Base-by-base conservation (phyloP, 495 filamentous ascomycete species). In the Massariosphaeria phaeospora region DNA sequence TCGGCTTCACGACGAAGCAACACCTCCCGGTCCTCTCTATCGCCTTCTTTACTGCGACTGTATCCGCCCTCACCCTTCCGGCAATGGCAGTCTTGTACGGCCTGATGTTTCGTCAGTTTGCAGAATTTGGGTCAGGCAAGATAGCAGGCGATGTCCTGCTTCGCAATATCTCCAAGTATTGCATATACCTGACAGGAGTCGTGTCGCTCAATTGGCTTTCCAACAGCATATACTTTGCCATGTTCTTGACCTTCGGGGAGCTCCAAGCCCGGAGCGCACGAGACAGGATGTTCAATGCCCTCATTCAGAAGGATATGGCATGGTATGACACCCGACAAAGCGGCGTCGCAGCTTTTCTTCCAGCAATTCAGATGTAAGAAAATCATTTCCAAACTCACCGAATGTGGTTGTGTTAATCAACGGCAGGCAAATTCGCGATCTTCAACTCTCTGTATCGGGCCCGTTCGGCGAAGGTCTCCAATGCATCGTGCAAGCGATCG, bases 261-360 rank as follows among this genome's bases (percentile, higher is more conserved):
- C 64, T 90, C 8, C 89, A 96, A 56, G 88, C 82, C 3, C 80
- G 76, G 33, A 74, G 67, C 18, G 82, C 80, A 20, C 79, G 88
- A 23, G 71, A 75, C 25, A 73, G 64, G 23, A 64, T 95, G 2
- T 96, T 95, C 61, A 61, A 70, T 1, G 79, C 77, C 2, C 67
- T 97, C 15, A 61, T 94, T 18, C 64, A 73, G 13, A 90, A 85
- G 65, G 81, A 91, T 25, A 77, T 94, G 52, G 75, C 74, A 45
- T 98, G 91, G 89, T 97, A 87, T 61, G 89, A 97, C 65, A 72
- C 73, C 34, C 73, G 83, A 35, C 72, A 75, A 57, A 78, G 85
- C 59, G 93, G 91, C 3, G 78, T 89, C 30, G 79, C 79, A 3
- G 83, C 86, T 9, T 73, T 95, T 34, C 65, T 93, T 13, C 80